Evolutionary conservation across 345 rosid genomes (phyloP).

Genomic region (Combretum micranthum): DNA sequence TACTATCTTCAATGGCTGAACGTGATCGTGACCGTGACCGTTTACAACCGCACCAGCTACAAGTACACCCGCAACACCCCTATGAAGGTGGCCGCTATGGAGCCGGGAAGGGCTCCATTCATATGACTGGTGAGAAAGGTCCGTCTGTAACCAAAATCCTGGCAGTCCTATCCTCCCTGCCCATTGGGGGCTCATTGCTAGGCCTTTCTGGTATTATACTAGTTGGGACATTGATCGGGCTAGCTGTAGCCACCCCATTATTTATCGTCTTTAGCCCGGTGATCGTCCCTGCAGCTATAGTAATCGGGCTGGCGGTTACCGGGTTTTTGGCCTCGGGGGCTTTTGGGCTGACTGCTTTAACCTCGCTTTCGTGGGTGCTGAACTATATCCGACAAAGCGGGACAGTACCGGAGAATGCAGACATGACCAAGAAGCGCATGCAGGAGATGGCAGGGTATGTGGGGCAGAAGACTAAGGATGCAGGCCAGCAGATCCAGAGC

Average conservation of each 20-base stretch:
- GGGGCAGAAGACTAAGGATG: conserved; percentile 67
- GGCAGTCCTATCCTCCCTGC: conserved; percentile 44
- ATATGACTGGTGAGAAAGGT: conserved; percentile 20
- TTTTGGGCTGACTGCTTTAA: conserved; percentile 62
- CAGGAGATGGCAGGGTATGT: conserved; percentile 35
- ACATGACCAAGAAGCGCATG: conserved; percentile 37
- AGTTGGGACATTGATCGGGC: conserved; percentile 55
- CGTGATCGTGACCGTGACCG: conserved; percentile 27
- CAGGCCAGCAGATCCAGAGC: conserved; percentile 49
- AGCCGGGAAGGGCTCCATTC: conserved; percentile 11
- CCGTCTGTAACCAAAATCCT: conserved; percentile 55
- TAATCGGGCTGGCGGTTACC: conserved; percentile 40
- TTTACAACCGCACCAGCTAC: conserved; percentile 46
- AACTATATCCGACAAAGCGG: conserved; percentile 30
- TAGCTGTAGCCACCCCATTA: conserved; percentile 52
- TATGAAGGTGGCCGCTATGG: conserved; percentile 18
- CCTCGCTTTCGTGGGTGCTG: conserved; percentile 54
- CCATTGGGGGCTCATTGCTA: conserved; percentile 55
- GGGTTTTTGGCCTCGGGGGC: conserved; percentile 66
- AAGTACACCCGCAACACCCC: conserved; percentile 48
- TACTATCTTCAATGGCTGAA: neutral
- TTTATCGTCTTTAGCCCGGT: conserved; percentile 75
- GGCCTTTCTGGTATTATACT: conserved; percentile 59
- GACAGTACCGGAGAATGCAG: conserved; percentile 24
- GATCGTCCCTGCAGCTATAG: conserved; percentile 60